Conservation (phyloP, 129 eudicot genomes). For the Flaveria linearis region DNA sequence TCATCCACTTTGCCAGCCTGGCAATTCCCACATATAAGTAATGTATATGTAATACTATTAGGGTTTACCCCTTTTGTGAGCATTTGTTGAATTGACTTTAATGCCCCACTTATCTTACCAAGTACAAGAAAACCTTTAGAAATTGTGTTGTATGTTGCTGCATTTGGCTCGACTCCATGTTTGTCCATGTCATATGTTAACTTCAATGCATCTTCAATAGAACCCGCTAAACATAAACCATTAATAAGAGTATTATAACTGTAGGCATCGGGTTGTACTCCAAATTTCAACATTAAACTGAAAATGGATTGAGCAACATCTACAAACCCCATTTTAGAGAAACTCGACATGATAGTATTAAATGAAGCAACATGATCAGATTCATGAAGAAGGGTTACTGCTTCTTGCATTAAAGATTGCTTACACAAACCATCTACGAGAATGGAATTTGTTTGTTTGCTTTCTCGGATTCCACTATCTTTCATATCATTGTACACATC, state of each 20-base stretch:
- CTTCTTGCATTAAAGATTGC: conserved; percentile 72
- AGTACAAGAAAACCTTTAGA: conserved; percentile 75
- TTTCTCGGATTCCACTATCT: conserved; percentile 43
- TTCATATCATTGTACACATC: conserved; percentile 58
- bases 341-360: conserved; percentile 69
- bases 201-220: conserved; percentile 79
- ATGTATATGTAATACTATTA: conserved; percentile 53
- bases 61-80: conserved; percentile 52
- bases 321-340: conserved; percentile 63
- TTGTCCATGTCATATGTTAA: conserved; percentile 70
- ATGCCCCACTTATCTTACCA: conserved; percentile 53
- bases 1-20: conserved; percentile 60
- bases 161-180: conserved; percentile 66
- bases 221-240: conserved; percentile 77
- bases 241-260: conserved; percentile 88
- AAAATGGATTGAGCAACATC: conserved; percentile 74
- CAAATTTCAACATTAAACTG: conserved; percentile 76
- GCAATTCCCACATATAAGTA: conserved; percentile 75
- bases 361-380: conserved; percentile 53
- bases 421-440: conserved; percentile 75
- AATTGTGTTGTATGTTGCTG: conserved; percentile 69
- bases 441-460: conserved; percentile 61
- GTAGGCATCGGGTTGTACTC: conserved; percentile 74
- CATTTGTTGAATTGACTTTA: conserved; percentile 42
- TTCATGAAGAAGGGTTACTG: conserved; percentile 46